These are phyloP conservation scores for Leccinum boreale DNA, from an alignment of 768 basidiomycete species.

Conservation along the genomic window DNA sequence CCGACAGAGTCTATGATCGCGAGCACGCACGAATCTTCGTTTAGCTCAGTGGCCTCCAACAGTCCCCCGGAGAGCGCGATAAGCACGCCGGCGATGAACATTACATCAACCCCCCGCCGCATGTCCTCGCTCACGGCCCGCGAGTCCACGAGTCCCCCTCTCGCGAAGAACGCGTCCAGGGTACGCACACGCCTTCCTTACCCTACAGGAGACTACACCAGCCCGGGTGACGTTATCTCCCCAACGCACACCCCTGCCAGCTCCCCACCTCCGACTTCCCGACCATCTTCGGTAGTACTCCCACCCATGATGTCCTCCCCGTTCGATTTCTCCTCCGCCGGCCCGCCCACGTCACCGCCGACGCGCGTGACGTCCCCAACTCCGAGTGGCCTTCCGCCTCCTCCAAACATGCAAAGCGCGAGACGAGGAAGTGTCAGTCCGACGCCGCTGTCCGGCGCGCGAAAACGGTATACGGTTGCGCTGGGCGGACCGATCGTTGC, in stretches of 20 bases:
- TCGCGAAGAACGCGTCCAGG: constrained; percentile 33
- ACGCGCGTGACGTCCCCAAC: constrained; percentile 21
- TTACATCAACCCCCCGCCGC: constrained; percentile 29
- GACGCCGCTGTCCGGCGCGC: constrained; percentile 50
- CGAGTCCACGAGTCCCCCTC: constrained; percentile 64
- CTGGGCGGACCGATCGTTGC: constrained; percentile 68
- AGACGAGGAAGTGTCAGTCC: constrained; percentile 60
- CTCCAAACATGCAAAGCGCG: constrained; percentile 37
- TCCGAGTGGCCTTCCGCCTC: constrained; percentile 37
- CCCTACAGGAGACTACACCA: constrained; percentile 79
- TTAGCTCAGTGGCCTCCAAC: constrained; percentile 15
- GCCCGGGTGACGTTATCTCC: constrained; percentile 49
- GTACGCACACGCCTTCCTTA: constrained; percentile 62
- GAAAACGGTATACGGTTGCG: constrained; percentile 86
- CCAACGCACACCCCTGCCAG: constrained; percentile 38
- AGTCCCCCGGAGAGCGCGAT: constrained; percentile 14
- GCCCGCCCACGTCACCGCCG: constrained; percentile 21
- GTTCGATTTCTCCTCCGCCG: constrained; percentile 13
- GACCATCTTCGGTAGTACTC: constrained; percentile 44
- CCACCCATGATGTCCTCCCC: constrained; percentile 29
- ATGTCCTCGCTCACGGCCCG: constrained; percentile 42
- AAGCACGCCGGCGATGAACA: constrained; percentile 11
- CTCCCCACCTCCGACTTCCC: constrained; percentile 41
- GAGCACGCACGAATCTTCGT: constrained; percentile 25
- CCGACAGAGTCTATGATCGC: constrained; percentile 47